Evolutionary conservation across 495 filamentous ascomycete genomes (phyloP), one percentile per base, ranked within the genome.

Genomic region (Annulohypoxylon moriforme): DNA sequence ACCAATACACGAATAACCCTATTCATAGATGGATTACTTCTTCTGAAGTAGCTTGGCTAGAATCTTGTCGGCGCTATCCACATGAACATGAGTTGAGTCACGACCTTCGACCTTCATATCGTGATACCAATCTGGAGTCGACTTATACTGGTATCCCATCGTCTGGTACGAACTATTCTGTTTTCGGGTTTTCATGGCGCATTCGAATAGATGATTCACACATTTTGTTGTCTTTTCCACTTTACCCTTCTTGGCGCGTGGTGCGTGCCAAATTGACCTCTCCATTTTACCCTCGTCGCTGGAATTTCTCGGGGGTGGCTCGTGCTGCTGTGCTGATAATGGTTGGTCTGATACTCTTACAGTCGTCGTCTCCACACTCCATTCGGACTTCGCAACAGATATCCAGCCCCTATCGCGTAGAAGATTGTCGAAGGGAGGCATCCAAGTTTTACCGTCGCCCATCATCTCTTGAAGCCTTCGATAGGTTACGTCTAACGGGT

Each of bases 181-280:
- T 10, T 36, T 10, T 11, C 69, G 73, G 2, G 77, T 76, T 10
- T 74, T 60, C 2, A 72, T 60, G 2, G 79, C 78, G 7, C 74
- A 73, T 60, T 84, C 79, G 65, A 80, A 78, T 5, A 85, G 76
- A 29, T 75, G 60, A 62, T 85, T 85, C 22, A 61, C 53, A 56
- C 82, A 84, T 49, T 70, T 78, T 0, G 80, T 78, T 0, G 80
- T 76, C 3, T 71, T 70, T 7, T 20, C 57, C 7, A 38, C 67
- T 42, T 66, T 67, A 5, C 10, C 63, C n/a, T 31, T 73, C n/a
- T 31, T 73, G 13, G 74, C 75, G 4, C 76, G 67, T 0, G 80
- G 80, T 13, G 83, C 81, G 33, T 85, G 82, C 69, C 82, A 85
- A 46, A 85, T 81, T 25, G 78, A 79, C 50, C 80, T 77, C 11